Percentiles rank a stretch among this genome's conserved stretches.
phyloP scores from a whole-genome alignment of 305 asterid species.

The Ilex paraguariensis region DNA sequence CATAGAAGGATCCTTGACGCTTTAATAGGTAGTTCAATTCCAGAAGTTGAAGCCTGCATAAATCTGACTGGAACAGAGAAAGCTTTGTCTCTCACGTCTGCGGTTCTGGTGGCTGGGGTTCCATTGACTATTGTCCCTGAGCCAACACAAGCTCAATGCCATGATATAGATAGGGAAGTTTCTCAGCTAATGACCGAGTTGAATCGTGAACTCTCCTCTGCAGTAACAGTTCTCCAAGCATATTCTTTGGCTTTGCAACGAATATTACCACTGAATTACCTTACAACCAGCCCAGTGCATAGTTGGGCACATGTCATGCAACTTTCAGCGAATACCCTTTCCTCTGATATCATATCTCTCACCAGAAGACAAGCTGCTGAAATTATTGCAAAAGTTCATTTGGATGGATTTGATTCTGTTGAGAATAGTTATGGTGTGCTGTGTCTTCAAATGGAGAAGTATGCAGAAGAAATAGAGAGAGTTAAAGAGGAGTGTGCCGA shows the following conservation, averaged over 20 bases:
- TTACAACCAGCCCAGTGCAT: conserved; percentile 87
- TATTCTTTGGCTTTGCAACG: conserved; percentile 91
- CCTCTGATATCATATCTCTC: conserved; percentile 63
- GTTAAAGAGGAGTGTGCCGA: conserved; percentile 65
- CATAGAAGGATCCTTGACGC: conserved; percentile 91
- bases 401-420: conserved; percentile 45
- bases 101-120: conserved; percentile 87
- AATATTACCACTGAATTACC: conserved; percentile 80
- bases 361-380: conserved; percentile 85
- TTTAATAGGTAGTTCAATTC: conserved; percentile 72
- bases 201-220: conserved; percentile 82
- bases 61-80: conserved; percentile 65
- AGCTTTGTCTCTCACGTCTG: conserved; percentile 76
- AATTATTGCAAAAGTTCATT: conserved; percentile 44
- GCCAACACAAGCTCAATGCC: conserved; percentile 95
- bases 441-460: conserved; percentile 62
- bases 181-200: conserved; percentile 68
- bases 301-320: conserved; percentile 84
- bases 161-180: conserved; percentile 88
- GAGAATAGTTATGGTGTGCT: conserved; percentile 72
- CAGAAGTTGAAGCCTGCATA: conserved; percentile 53
- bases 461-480: conserved; percentile 83
- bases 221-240: conserved; percentile 72
- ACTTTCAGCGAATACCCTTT: conserved; percentile 62
- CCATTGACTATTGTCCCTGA: conserved; percentile 97